A percentile compares a stretch with the other conserved stretches of the same genome.
Evolutionary conservation across 2,329 filamentous ascomycete genomes (phyloP).

Genomic region (Amauroascus verrucosus): DNA sequence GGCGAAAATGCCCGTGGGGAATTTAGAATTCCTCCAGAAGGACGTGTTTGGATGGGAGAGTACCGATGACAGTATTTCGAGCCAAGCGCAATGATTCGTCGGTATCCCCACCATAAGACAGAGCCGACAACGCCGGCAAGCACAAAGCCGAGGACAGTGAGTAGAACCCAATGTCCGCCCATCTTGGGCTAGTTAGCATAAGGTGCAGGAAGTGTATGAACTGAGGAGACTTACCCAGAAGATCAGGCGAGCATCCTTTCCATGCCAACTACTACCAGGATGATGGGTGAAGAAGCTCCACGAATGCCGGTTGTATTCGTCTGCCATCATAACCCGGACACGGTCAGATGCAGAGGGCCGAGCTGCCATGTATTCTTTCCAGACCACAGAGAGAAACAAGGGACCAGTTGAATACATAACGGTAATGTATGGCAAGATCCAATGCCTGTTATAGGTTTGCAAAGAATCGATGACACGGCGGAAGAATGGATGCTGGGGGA

Average conservation of each 20-base stretch:
- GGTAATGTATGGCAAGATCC: constrained; percentile 62
- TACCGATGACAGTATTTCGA: constrained; percentile 34
- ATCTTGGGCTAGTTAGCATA: constrained; percentile 35
- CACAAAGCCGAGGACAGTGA: constrained; percentile 44
- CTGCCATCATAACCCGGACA: constrained; percentile 57
- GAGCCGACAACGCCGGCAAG: constrained; percentile 41
- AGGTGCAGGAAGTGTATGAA: not conserved
- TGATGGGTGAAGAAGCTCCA: constrained; percentile 66
- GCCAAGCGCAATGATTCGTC: constrained; percentile 36
- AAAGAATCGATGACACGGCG: constrained; percentile 56
- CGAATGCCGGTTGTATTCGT: constrained; percentile 56
- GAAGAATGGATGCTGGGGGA: constrained; percentile 66
- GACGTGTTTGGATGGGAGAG: constrained; percentile 19
- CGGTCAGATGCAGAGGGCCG: constrained; percentile 39
- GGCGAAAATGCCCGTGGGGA: constrained; percentile 24
- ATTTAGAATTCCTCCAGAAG: constrained; percentile 13
- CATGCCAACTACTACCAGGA: constrained; percentile 56
- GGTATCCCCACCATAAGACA: constrained; percentile 43
- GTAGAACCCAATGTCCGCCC: constrained; percentile 47
- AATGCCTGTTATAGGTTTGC: constrained; percentile 57
- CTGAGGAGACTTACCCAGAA: constrained; percentile 46
- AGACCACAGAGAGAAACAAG: constrained; percentile 63
- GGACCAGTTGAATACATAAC: constrained; percentile 73
- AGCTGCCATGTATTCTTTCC: constrained; percentile 58
- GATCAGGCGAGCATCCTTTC: constrained; percentile 52